A percentile compares a stretch with the other conserved stretches of the same genome.
Evolutionary conservation across 306 rosid species (phyloP).

Genomic region (Prunus armeniaca): DNA sequence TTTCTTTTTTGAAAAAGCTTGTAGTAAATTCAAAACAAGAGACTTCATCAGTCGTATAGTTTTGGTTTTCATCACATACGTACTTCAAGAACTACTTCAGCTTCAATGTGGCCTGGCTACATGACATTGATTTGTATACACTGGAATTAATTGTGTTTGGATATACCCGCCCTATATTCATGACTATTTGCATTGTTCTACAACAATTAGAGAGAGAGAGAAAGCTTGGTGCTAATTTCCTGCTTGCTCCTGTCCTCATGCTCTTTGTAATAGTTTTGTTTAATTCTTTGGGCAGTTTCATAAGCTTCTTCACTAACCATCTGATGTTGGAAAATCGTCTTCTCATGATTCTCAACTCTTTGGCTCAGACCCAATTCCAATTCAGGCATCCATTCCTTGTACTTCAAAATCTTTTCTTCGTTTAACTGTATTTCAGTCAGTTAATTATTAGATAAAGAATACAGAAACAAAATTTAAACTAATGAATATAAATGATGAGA

Average conservation of each 20-base stretch:
- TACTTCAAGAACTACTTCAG: not conserved
- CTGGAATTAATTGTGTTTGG: constrained; percentile 1
- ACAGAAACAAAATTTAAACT: not conserved
- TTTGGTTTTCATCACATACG: not conserved
- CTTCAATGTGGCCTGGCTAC: not conserved
- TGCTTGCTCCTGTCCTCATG: constrained; percentile 26
- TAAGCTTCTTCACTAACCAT: constrained; percentile 12
- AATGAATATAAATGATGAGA: not conserved
- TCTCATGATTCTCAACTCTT: constrained; percentile 23
- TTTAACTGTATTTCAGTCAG: constrained; percentile 34
- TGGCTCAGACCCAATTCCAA: constrained; percentile 57
- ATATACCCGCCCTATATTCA: not conserved
- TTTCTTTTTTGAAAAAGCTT: not conserved
- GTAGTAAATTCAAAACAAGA: not conserved
- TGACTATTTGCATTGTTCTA: not conserved
- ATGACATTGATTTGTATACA: not conserved
- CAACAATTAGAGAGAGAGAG: constrained; percentile 49
- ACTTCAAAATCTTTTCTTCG: constrained; percentile 32
- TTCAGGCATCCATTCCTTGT: constrained; percentile 46
- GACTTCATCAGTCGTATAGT: not conserved
- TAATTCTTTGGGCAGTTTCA: constrained; percentile 17
- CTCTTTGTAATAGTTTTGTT: constrained; percentile 9
- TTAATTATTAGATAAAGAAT: not conserved
- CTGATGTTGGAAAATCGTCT: constrained; percentile 11
- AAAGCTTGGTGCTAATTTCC: constrained; percentile 63